phyloP scores from a whole-genome alignment of 805 yeast species.

The Candida sakaeoensis region DNA sequence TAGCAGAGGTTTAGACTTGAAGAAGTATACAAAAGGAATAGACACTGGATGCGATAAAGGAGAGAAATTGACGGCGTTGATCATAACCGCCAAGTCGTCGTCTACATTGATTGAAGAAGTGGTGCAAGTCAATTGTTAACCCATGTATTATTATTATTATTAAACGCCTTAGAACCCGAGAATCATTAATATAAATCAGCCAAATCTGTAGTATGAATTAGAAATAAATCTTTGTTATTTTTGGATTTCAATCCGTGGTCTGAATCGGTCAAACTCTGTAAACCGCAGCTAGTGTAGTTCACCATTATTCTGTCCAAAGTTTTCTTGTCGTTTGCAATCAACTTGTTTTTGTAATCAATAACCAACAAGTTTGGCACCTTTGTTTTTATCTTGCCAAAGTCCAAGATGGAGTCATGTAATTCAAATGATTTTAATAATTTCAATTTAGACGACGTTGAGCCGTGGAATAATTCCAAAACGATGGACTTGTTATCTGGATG shows the following conservation, averaged over 20 bases:
- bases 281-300: constrained; percentile 32
- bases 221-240: constrained; percentile 6
- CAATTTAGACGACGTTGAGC: constrained; percentile 5
- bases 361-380: constrained; percentile 14
- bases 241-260: not conserved
- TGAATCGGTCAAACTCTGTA: constrained; percentile 17
- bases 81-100: constrained; percentile 37
- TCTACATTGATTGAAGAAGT: constrained; percentile 17
- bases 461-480: constrained; percentile 14
- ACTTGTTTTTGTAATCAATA: constrained; percentile 35
- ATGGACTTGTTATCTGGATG: constrained; percentile 34
- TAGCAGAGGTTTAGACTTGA: constrained; percentile 62
- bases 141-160: not conserved
- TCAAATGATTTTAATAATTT: constrained; percentile 12
- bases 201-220: constrained; percentile 43
- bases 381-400: constrained; percentile 7
- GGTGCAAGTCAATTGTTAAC: not conserved
- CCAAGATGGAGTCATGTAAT: constrained; percentile 11
- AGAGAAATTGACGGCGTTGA: constrained; percentile 59
- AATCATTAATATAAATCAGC: constrained; percentile 37
- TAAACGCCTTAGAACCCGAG: not conserved
- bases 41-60: constrained; percentile 85
- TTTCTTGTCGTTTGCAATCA: constrained; percentile 37
- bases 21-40: constrained; percentile 69
- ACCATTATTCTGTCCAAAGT: constrained; percentile 38